A percentile compares a stretch with the other conserved stretches of the same genome.
Evolutionary conservation across 2,329 filamentous ascomycete genomes (phyloP).

Genomic region (Cordyceps farinosa): DNA sequence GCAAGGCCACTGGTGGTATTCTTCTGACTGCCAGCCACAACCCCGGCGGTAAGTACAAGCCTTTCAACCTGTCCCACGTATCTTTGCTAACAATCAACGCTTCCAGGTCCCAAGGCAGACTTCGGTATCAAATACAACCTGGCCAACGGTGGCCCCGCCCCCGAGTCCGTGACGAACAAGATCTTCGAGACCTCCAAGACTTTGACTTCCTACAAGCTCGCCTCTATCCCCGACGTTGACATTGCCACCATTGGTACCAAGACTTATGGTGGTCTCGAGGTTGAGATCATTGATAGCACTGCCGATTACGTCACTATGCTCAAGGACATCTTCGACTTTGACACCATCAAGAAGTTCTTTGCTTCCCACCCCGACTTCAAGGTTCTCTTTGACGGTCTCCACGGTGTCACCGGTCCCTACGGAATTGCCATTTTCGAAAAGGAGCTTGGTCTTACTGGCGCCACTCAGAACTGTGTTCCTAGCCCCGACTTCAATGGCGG

Average conservation of each 20-base stretch:
- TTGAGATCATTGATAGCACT: constrained; percentile 92
- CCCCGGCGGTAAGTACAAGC: constrained; percentile 72
- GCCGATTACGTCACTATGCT: constrained; percentile 91
- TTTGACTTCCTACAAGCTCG: constrained; percentile 87
- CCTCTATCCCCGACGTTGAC: constrained; percentile 82
- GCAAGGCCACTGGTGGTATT: constrained; percentile 93
- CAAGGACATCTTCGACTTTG: constrained; percentile 98
- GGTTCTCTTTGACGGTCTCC: constrained; percentile 90
- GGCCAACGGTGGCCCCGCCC: constrained; percentile 90
- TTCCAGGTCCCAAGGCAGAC: constrained; percentile 79
- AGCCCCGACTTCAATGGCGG: constrained; percentile 95
- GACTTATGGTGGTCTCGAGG: constrained; percentile 81
- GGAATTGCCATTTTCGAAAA: constrained; percentile 92
- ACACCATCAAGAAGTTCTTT: constrained; percentile 93
- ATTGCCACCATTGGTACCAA: constrained; percentile 76
- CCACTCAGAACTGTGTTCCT: constrained; percentile 87
- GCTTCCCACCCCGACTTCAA: constrained; percentile 85
- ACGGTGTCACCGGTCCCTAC: constrained; percentile 93
- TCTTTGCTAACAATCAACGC: constrained; percentile 13
- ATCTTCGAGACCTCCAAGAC: constrained; percentile 91
- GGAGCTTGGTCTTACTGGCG: constrained; percentile 76
- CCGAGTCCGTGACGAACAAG: constrained; percentile 96
- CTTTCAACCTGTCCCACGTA: background rate
- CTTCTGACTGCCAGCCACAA: constrained; percentile 97
- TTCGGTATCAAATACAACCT: constrained; percentile 99